Evolutionary conservation across 768 basidiomycete genomes (phyloP).

Genomic region (Mycena capillaripes): DNA sequence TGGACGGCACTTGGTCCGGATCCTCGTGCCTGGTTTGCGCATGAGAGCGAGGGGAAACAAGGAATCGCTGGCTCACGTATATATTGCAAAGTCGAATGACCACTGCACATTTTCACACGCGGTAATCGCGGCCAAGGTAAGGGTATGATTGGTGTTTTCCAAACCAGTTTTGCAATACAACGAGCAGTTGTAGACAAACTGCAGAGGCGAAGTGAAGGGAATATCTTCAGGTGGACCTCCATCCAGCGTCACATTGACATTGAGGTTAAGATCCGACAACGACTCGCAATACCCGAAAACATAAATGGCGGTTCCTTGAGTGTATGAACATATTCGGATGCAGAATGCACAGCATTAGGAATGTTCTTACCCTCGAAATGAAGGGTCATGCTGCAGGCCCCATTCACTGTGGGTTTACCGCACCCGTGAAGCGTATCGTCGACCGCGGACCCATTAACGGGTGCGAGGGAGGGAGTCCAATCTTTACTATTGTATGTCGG

Average conservation of each 20-base stretch:
- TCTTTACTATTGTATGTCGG: slow-evolving; percentile 21
- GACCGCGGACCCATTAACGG: slow-evolving; percentile 12
- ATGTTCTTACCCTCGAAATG: slow-evolving; percentile 24
- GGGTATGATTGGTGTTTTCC: slow-evolving; percentile 19
- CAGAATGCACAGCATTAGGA: slow-evolving; percentile 16
- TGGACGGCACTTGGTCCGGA: slow-evolving; percentile 7
- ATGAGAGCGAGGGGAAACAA: slow-evolving; percentile 13
- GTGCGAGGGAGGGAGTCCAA: slow-evolving; percentile 23
- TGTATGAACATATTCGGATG: slow-evolving; percentile 10
- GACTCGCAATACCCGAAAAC: slow-evolving; percentile 24
- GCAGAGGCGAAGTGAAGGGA: slow-evolving; percentile 11
- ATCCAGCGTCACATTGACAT: slow-evolving; percentile 22
- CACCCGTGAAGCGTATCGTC: slow-evolving; percentile 26
- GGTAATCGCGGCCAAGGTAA: slow-evolving; percentile 10
- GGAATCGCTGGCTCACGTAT: slow-evolving; percentile 18
- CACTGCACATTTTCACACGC: slow-evolving; percentile 10
- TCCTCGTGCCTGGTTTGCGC: slow-evolving; percentile 6
- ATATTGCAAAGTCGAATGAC: slow-evolving; percentile 26
- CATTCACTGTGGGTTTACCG: slow-evolving; percentile 19
- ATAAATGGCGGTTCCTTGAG: slow-evolving; percentile 25
- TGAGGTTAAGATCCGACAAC: slow-evolving; percentile 21
- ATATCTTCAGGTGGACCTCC: slow-evolving; percentile 7
- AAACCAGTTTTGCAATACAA: slow-evolving; percentile 24
- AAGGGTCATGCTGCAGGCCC: slow-evolving; percentile 19
- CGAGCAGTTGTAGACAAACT: slow-evolving; percentile 14